Conservation (phyloP, 2,329 filamentous ascomycete genomes). For the Arthroderma sp. region DNA sequence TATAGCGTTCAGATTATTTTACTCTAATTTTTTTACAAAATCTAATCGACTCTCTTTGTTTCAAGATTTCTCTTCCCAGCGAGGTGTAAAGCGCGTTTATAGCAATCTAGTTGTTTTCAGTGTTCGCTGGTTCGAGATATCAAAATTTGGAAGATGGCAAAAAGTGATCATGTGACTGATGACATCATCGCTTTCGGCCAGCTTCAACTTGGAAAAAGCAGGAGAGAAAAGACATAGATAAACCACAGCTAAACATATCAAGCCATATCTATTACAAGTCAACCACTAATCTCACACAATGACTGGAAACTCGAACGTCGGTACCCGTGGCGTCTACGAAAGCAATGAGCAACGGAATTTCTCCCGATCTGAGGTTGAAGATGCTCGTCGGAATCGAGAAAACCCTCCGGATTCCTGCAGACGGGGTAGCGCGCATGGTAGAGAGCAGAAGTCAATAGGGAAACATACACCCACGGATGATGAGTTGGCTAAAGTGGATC, state of each 20-base stretch:
- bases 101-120: too few relatives aligned
- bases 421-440: constrained; percentile 11
- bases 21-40: background rate
- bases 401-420: constrained; percentile 41
- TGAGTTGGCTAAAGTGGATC: constrained; percentile 22
- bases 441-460: constrained; percentile 9
- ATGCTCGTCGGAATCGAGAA: constrained; percentile 56
- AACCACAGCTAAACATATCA: background rate
- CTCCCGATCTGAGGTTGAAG: constrained; percentile 40
- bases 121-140: background rate
- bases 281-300: constrained; percentile 25
- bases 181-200: too few relatives aligned
- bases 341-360: constrained; percentile 62
- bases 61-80: background rate
- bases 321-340: constrained; percentile 56
- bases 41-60: background rate
- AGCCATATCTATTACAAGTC: background rate
- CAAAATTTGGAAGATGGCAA: background rate
- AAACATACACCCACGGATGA: constrained; percentile 32
- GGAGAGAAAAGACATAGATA: background rate
- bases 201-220: background rate
- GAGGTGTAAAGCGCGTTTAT: too few relatives aligned
- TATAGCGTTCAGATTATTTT: background rate
- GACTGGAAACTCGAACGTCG: constrained; percentile 53
- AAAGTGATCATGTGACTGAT: background rate